Evolutionary conservation across 495 filamentous ascomycete genomes (phyloP), one percentile per base, ranked within the genome.

Genomic region (Entonaema liquescens): DNA sequence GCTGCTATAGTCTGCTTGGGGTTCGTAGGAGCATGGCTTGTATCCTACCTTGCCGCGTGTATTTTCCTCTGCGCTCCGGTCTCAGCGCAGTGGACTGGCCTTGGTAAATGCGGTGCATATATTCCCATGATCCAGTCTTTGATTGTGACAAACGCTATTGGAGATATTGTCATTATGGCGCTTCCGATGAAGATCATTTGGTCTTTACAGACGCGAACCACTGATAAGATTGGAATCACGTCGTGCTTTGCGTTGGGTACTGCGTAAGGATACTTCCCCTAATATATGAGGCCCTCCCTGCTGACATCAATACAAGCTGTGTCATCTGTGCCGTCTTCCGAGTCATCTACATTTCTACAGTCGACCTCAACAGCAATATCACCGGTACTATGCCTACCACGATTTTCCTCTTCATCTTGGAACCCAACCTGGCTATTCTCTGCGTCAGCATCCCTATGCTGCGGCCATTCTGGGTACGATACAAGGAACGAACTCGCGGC

Each of bases 111-210:
- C 28, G 62, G 62, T 26, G 52, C 62, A 6, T 65, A 65, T 44
- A 75, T 73, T 25, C 65, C 52, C 12, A 56, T 63, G 53, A 70
- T 74, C 47, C 80, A 79, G 1, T 73, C 86, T 2, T 82, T 86
- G 76, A 85, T 86, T 69, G 81, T 80, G 17, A 85, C 86, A 77
- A 86, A 88, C 61, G 83, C 86, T 31, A 50, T 83, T 5, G 85
- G 84, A 26, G 86, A 89, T 60, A 50, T 88, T 7, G 78, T 79
- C 2, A 87, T 88, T 31, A 65, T 89, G 19, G 67, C 83, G 13
- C 85, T 87, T 35, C 86, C 86, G 0, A 81, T 88, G 29, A 79
- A 79, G 0, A 85, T 82, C 2, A 68, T 88, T 36, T 75, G 75
- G 57, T 65, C 74, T 3, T 75, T 89, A 19, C 81, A 86, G 8